These are phyloP conservation scores for Starmera amethionina DNA, from an alignment of 805 yeast genomes.

Conservation along the genomic window DNA sequence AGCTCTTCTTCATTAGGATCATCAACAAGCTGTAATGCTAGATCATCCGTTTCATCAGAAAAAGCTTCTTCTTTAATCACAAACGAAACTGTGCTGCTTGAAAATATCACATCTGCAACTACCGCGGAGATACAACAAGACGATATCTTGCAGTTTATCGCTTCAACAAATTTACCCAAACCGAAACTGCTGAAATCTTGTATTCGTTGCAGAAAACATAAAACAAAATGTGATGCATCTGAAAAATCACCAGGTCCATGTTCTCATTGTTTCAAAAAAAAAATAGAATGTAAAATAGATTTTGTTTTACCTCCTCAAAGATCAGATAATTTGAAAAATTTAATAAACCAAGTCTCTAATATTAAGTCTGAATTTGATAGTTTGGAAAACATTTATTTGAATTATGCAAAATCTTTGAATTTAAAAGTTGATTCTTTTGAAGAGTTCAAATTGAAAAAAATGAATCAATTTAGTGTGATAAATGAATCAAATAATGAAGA, in stretches of 20 bases:
- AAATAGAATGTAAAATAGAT: constrained; percentile 44
- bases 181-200: constrained; percentile 47
- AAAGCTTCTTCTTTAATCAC: no score
- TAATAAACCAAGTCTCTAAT: constrained; percentile 10
- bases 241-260: constrained; percentile 46
- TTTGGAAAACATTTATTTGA: constrained; percentile 7
- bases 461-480: not conserved
- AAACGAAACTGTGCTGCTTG: no score
- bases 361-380: constrained; percentile 6
- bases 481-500: not conserved
- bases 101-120: no score
- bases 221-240: constrained; percentile 54
- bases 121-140: not conserved
- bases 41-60: no score
- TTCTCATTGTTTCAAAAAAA: constrained; percentile 42
- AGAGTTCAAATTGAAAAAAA: constrained; percentile 6
- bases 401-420: constrained; percentile 5
- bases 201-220: constrained; percentile 53
- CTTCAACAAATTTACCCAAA: constrained; percentile 11
- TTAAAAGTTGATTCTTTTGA: constrained; percentile 10
- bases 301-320: constrained; percentile 41
- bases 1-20: no score
- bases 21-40: no score
- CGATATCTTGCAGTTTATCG: not conserved
- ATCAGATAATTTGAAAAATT: constrained; percentile 16